Conservation (phyloP, 345 rosid genomes). For the Cardamine occulta region DNA sequence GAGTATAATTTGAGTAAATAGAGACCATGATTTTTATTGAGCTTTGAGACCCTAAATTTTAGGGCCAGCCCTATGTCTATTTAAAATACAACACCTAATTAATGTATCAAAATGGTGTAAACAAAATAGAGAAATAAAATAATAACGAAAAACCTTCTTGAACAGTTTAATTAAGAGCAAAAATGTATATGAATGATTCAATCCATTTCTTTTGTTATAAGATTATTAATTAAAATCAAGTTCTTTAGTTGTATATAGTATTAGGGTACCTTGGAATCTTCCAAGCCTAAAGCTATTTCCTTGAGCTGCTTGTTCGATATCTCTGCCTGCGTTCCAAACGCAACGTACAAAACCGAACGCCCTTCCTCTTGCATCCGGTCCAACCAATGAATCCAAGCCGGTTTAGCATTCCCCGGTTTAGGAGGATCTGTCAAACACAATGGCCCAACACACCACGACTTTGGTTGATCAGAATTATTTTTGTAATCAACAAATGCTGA, state of each 20-base stretch:
- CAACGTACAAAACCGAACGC: constrained; percentile 65
- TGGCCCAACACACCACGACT: constrained; percentile 64
- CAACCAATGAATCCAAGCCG: constrained; percentile 67
- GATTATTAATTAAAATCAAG: background rate
- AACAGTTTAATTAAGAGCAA: background rate
- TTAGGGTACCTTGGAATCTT: constrained; percentile 53
- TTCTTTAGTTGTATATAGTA: background rate
- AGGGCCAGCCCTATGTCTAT: background rate
- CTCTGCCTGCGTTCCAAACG: constrained; percentile 82
- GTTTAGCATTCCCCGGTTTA: constrained; percentile 28
- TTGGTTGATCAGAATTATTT: constrained; percentile 2
- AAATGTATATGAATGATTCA: background rate
- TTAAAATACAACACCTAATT: background rate
- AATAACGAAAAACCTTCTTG: background rate
- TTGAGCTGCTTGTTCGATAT: constrained; percentile 54
- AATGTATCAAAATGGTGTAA: background rate
- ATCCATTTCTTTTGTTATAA: background rate
- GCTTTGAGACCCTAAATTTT: background rate
- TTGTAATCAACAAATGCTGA: constrained; percentile 51
- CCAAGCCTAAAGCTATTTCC: constrained; percentile 63
- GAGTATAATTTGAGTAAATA: background rate
- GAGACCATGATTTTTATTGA: background rate
- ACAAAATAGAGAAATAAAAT: background rate
- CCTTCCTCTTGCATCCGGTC: constrained; percentile 56
- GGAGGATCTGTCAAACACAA: constrained; percentile 49